Evolutionary conservation across 805 yeast genomes (phyloP).

Genomic region (Teunomyces panamensis): DNA sequence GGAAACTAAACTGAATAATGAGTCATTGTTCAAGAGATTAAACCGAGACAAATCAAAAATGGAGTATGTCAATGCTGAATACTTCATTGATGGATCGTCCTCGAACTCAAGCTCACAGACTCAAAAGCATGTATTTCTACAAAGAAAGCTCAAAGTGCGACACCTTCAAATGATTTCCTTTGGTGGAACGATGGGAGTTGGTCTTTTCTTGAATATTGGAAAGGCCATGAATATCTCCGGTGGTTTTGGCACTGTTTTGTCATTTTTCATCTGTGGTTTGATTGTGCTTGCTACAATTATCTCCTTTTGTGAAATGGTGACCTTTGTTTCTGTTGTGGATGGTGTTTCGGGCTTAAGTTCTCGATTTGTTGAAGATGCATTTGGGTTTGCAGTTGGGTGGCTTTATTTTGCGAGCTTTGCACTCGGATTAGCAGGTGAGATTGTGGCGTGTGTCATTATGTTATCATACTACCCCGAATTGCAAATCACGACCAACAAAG

Average conservation of each 20-base stretch:
- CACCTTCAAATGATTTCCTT: conserved; percentile 77
- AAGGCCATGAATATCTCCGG: conserved; percentile 73
- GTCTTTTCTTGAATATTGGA: conserved; percentile 66
- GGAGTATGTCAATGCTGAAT: conserved; percentile 1
- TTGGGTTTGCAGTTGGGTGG: conserved; percentile 73
- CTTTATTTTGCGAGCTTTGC: conserved; percentile 72
- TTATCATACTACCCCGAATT: conserved; percentile 62
- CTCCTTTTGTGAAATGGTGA: conserved; percentile 79
- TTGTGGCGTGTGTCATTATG: conserved; percentile 78
- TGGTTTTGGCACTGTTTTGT: conserved; percentile 70
- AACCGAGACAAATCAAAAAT: neutral
- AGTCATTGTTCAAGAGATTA: conserved; percentile 3
- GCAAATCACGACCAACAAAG: conserved; percentile 43
- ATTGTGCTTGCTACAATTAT: conserved; percentile 67
- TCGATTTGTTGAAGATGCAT: conserved; percentile 73
- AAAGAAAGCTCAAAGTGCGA: conserved; percentile 58
- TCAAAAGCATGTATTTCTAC: conserved; percentile 28
- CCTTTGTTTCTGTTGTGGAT: conserved; percentile 73
- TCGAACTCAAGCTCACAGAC: neutral
- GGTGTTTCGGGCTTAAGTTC: conserved; percentile 76
- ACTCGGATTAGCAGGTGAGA: conserved; percentile 72
- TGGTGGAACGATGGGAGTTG: conserved; percentile 80
- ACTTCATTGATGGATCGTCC: conserved; percentile 4
- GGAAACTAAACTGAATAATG: neutral
- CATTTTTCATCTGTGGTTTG: conserved; percentile 61